A percentile compares a stretch with the other conserved stretches of the same genome.
Conservation (phyloP, 371 early-diverging fungal genomes). For the Umbelopsis sp. region DNA sequence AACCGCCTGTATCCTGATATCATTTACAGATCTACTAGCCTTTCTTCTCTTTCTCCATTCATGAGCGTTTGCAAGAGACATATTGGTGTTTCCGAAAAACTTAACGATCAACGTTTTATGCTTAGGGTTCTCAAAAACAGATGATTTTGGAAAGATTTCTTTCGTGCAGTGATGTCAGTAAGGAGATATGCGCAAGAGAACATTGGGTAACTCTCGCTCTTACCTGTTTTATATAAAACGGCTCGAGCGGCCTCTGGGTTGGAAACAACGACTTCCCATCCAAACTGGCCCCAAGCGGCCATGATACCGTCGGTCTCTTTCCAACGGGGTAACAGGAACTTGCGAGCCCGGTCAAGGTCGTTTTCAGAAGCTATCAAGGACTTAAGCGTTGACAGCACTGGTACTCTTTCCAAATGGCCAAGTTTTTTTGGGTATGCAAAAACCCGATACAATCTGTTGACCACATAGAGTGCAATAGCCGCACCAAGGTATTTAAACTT, state of each 20-base stretch:
- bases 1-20: no score
- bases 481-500: neutral
- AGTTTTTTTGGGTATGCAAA: conserved; percentile 1
- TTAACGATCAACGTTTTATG: conserved; percentile 20
- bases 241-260: conserved; percentile 28
- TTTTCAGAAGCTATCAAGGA: neutral
- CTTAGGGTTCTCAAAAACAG: neutral
- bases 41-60: conserved; percentile 36
- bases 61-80: conserved; percentile 27
- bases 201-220: no score
- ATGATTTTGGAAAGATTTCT: conserved; percentile 32
- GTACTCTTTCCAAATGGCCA: neutral
- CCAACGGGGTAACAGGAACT: neutral
- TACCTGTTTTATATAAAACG: conserved; percentile 27
- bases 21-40: conserved; percentile 24
- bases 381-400: neutral
- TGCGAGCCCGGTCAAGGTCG: neutral
- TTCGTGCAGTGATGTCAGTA: neutral
- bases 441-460: neutral
- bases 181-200: neutral
- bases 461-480: neutral
- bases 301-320: conserved; percentile 1
- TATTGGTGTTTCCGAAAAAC: conserved; percentile 30
- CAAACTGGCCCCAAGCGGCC: conserved; percentile 3
- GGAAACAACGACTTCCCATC: conserved; percentile 29